Evolutionary conservation across 345 rosid species (phyloP).

Genomic region (Syzygium oleosum): DNA sequence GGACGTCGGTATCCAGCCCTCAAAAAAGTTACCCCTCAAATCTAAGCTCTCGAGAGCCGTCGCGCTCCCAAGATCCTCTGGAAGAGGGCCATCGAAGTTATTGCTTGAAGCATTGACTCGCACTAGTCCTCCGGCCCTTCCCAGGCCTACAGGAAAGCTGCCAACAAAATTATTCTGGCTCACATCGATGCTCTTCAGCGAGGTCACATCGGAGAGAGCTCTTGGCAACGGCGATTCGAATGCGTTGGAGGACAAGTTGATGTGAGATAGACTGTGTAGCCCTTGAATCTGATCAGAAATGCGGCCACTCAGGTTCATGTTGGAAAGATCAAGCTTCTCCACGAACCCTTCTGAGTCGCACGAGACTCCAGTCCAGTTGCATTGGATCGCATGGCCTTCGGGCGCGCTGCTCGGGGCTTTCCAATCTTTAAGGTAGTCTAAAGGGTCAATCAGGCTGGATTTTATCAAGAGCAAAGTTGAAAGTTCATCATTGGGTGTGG

Average conservation of each 20-base stretch:
- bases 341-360: slow-evolving; percentile 61
- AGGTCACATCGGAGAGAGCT: slow-evolving; percentile 45
- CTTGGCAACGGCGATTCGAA: slow-evolving; percentile 51
- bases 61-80: slow-evolving; percentile 78
- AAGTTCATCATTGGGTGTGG: slow-evolving; percentile 22
- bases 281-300: slow-evolving; percentile 50
- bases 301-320: slow-evolving; percentile 69
- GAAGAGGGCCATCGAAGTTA: slow-evolving; percentile 71
- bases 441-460: slow-evolving; percentile 50
- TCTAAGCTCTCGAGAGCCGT: slow-evolving; percentile 57
- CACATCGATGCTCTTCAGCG: slow-evolving; percentile 47
- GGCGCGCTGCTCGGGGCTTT: slow-evolving; percentile 12
- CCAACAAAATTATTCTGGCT: slow-evolving; percentile 74
- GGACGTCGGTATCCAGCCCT: slow-evolving; percentile 45
- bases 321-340: slow-evolving; percentile 54
- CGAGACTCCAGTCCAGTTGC: slow-evolving; percentile 69
- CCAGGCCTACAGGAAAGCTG: slow-evolving; percentile 68
- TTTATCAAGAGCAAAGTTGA: slow-evolving; percentile 47
- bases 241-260: slow-evolving; percentile 49
- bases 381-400: slow-evolving; percentile 21
- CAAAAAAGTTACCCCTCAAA: slow-evolving; percentile 70
- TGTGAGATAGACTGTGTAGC: slow-evolving; percentile 26
- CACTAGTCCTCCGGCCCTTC: slow-evolving; percentile 50
- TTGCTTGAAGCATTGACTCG: slow-evolving; percentile 79
- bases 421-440: slow-evolving; percentile 52